A percentile compares a stretch with the other conserved stretches of the same genome.
These are phyloP conservation scores for Castanospermum australe DNA, from an alignment of 306 rosid genomes.

Conservation along the genomic window DNA sequence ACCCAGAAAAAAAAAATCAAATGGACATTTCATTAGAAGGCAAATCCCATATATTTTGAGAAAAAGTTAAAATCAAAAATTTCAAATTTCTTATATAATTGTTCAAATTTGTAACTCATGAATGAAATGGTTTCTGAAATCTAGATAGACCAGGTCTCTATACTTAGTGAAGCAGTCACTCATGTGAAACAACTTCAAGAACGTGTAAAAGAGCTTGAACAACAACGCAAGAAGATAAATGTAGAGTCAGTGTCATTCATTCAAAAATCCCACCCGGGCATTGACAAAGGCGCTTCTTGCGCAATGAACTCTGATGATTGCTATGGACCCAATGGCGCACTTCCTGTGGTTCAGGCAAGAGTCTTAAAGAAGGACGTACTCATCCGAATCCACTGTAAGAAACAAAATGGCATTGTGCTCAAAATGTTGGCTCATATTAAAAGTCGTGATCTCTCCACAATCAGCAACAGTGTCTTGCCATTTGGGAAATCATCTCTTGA, in stretches of 20 bases:
- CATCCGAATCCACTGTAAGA: slow-evolving; percentile 28
- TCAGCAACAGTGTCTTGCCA: slow-evolving; percentile 32
- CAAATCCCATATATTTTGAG: not conserved
- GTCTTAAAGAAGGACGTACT: slow-evolving; percentile 19
- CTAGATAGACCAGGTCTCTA: slow-evolving; percentile 27
- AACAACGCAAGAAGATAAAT: slow-evolving; percentile 6
- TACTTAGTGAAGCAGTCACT: slow-evolving; percentile 19
- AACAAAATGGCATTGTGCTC: slow-evolving; percentile 16
- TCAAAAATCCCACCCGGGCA: not conserved
- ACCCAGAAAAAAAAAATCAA: too few relatives aligned
- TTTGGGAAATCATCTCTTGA: slow-evolving; percentile 34
- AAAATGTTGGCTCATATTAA: slow-evolving; percentile 24
- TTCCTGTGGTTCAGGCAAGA: slow-evolving; percentile 39
- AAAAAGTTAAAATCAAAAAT: not conserved
- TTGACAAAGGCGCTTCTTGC: not conserved
- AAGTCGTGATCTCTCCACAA: slow-evolving; percentile 15
- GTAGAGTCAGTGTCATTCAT: slow-evolving; percentile 24
- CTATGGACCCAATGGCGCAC: not conserved
- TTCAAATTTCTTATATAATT: not conserved
- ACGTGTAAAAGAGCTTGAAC: slow-evolving; percentile 29
- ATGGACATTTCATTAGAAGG: not conserved
- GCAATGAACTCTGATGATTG: not conserved
- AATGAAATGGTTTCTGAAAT: not conserved
- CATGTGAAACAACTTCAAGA: slow-evolving; percentile 30
- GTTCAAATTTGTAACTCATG: not conserved